Evolutionary conservation across 176 grass and related monocot species (phyloP).

Genomic region (Hordeum marinum): DNA sequence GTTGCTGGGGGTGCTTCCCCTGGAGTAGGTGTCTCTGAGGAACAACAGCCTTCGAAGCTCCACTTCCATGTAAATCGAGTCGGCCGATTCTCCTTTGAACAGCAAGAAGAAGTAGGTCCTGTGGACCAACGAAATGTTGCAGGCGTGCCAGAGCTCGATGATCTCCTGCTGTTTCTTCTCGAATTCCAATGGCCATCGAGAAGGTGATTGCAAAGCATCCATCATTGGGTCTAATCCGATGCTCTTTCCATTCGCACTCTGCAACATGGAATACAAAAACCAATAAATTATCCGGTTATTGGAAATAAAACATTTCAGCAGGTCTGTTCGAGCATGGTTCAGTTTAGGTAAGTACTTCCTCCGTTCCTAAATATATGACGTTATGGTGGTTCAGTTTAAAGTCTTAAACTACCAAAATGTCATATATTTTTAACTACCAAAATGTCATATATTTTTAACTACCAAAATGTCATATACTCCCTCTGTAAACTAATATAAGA

Average conservation of each 20-base stretch:
- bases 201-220: conserved; percentile 49
- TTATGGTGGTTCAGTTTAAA: too few relatives aligned
- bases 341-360: not conserved
- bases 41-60: conserved; percentile 76
- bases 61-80: conserved; percentile 97
- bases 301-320: not conserved
- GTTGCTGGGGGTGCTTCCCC: conserved; percentile 39
- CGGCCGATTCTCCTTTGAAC: conserved; percentile 86
- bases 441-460: too few relatives aligned
- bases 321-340: not conserved
- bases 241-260: conserved; percentile 59
- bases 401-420: too few relatives aligned
- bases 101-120: conserved; percentile 90
- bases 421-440: too few relatives aligned
- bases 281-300: not conserved
- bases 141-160: conserved; percentile 78
- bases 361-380: too few relatives aligned
- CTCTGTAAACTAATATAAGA: too few relatives aligned
- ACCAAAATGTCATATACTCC: too few relatives aligned
- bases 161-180: conserved; percentile 81
- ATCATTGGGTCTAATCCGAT: conserved; percentile 34
- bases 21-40: conserved; percentile 53
- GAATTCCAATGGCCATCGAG: conserved; percentile 70
- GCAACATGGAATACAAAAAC: not conserved
- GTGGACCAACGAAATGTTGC: conserved; percentile 79